Conservation (phyloP, 495 filamentous ascomycete genomes). For the Xylaria sp. region DNA sequence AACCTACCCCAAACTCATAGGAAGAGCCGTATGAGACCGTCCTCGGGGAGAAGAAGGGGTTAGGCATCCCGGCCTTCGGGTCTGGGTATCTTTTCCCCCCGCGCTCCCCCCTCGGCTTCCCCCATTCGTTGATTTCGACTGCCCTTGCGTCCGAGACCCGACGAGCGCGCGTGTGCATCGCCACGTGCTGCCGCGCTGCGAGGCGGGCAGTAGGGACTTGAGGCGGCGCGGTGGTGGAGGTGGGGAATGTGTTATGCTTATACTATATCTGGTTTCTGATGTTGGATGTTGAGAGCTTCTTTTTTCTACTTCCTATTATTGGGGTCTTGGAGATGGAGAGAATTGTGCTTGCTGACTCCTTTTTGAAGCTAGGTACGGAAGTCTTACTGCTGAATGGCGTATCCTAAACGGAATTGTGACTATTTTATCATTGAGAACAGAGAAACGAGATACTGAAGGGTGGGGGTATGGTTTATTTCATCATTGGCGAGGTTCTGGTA, state of each 20-base stretch:
- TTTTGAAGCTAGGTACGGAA: background rate
- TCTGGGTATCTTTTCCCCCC: background rate
- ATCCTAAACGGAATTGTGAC: background rate
- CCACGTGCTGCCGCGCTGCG: conserved; percentile 53
- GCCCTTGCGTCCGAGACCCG: conserved; percentile 29
- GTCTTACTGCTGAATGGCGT: background rate
- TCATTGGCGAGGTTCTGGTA: background rate
- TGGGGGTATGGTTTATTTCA: background rate
- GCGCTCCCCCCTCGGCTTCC: conserved; percentile 29
- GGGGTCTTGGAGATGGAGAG: no score
- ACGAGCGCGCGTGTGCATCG: conserved; percentile 52
- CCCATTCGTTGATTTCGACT: conserved; percentile 24
- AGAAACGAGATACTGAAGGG: background rate
- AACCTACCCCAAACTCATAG: conserved; percentile 52
- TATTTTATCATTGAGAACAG: background rate
- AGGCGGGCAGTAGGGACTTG: conserved; percentile 34
- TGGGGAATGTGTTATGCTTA: conserved; percentile 54
- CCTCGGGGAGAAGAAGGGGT: no score
- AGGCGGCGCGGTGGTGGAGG: conserved; percentile 41
- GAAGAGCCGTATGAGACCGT: conserved; percentile 62
- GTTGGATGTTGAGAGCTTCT: conserved; percentile 29
- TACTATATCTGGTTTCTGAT: conserved; percentile 57
- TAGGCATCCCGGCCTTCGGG: no score
- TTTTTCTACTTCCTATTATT: no score
- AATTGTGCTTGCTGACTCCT: background rate